A percentile compares a stretch with the other conserved stretches of the same genome.
phyloP scores from a whole-genome alignment of 371 early-diverging fungal genomes.

The Mucor racemosus region DNA sequence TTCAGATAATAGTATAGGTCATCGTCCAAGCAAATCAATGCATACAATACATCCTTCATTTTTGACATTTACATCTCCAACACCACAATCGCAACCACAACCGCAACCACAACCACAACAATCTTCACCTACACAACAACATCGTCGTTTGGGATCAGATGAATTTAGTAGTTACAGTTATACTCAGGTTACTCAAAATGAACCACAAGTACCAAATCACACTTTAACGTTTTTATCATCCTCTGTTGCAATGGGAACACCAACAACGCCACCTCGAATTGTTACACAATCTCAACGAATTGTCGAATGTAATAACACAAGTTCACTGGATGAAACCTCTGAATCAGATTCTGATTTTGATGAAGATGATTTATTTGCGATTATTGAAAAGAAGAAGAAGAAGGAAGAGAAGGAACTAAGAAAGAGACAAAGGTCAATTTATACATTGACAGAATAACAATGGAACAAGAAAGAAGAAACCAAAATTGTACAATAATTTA shows the following conservation, averaged over 20 bases:
- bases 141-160: conserved; percentile 26
- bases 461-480: neutral
- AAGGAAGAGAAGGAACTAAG: conserved; percentile 20
- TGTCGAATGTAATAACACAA: neutral
- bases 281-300: conserved; percentile 5
- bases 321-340: conserved; percentile 4
- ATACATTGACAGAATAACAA: conserved; percentile 5
- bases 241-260: neutral
- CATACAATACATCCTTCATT: conserved; percentile 11
- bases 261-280: conserved; percentile 8
- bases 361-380: conserved; percentile 29
- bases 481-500: neutral
- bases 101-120: neutral
- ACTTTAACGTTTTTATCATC: conserved; percentile 23
- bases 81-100: neutral
- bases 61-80: neutral
- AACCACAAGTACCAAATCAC: conserved; percentile 28
- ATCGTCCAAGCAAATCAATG: neutral
- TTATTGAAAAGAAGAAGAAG: conserved; percentile 32
- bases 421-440: conserved; percentile 22
- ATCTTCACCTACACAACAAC: neutral
- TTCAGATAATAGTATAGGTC: neutral
- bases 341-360: conserved; percentile 17
- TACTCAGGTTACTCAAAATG: neutral
- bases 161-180: conserved; percentile 5